Conservation (phyloP, 805 yeast genomes). For the Sungouiozyma intestinalis region DNA sequence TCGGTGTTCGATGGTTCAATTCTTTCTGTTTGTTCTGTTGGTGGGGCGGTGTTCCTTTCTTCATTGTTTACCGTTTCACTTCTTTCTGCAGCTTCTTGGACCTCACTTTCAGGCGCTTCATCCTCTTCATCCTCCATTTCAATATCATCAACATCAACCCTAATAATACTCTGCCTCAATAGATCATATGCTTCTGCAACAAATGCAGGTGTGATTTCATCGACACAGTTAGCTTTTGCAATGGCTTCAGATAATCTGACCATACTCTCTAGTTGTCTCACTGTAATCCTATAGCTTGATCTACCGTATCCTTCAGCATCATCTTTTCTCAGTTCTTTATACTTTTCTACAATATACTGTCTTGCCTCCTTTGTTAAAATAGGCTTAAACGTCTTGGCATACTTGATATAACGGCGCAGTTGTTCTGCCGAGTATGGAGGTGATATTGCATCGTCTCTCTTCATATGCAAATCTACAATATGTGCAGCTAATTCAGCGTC, state of each 20-base stretch:
- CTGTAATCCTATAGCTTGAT: slow-evolving; percentile 88
- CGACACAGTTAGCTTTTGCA: slow-evolving; percentile 93
- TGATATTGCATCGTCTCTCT: slow-evolving; percentile 76
- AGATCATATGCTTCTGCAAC: slow-evolving; percentile 91
- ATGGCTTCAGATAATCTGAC: slow-evolving; percentile 90
- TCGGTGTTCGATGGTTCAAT: slow-evolving; percentile 6
- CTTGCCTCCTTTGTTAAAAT: slow-evolving; percentile 74
- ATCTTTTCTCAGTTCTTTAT: slow-evolving; percentile 76
- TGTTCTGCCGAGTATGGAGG: slow-evolving; percentile 89
- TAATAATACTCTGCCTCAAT: slow-evolving; percentile 80
- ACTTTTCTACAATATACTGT: slow-evolving; percentile 60
- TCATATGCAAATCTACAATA: slow-evolving; percentile 87
- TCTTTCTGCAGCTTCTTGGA: neutral
- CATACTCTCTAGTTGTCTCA: slow-evolving; percentile 91
- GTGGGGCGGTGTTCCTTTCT: slow-evolving; percentile 2
- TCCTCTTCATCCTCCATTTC: slow-evolving; percentile 64
- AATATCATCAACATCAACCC: slow-evolving; percentile 89
- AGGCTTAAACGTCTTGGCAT: slow-evolving; percentile 90
- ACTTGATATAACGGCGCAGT: slow-evolving; percentile 75
- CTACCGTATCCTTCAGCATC: slow-evolving; percentile 78
- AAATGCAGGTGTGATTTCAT: slow-evolving; percentile 69
- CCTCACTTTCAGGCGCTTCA: slow-evolving; percentile 4
- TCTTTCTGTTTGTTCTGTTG: slow-evolving; percentile 22
- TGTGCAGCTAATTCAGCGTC: slow-evolving; percentile 88
- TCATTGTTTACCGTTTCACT: slow-evolving; percentile 18